These are phyloP conservation scores for Kalanchoe fedtschenkoi DNA, from an alignment of 164 flowering plant genomes.

Conservation along the genomic window DNA sequence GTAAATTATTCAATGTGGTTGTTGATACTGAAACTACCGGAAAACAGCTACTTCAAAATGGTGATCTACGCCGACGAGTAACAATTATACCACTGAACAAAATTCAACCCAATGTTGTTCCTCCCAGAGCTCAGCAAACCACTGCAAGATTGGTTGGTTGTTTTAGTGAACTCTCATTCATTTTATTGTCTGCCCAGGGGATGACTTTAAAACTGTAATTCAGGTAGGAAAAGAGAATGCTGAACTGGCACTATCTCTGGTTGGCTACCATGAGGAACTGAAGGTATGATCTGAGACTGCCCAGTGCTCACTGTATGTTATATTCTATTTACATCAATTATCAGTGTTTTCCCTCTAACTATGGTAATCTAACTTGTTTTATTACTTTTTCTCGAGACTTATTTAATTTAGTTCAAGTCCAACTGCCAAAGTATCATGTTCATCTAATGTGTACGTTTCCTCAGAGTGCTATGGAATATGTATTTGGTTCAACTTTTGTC, in stretches of 20 bases:
- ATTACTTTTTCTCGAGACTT: background rate
- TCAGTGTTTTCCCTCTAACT: background rate
- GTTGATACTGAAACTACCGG: conserved; percentile 93
- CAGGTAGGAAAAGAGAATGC: conserved; percentile 95
- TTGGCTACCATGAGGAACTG: conserved; percentile 79
- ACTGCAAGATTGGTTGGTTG: conserved; percentile 64
- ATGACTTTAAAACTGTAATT: conserved; percentile 2
- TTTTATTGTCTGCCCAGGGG: background rate
- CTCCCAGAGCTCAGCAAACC: conserved; percentile 49
- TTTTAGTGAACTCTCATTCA: conserved; percentile 1
- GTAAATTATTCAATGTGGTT: conserved; percentile 84
- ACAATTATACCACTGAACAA: conserved; percentile 91
- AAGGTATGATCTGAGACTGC: conserved; percentile 29
- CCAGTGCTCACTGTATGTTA: background rate
- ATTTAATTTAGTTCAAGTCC: background rate
- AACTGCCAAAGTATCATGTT: background rate
- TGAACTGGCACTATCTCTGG: conserved; percentile 78
- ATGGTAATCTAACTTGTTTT: no score
- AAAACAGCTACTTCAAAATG: conserved; percentile 75
- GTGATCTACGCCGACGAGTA: conserved; percentile 77
- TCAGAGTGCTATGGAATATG: conserved; percentile 90
- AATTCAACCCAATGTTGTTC: conserved; percentile 51
- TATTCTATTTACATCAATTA: background rate
- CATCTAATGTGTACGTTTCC: background rate
- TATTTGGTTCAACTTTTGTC: conserved; percentile 94